Evolutionary conservation across 129 eudicot species (phyloP).

Genomic region (Rutidosis leptorrhynchoides): DNA sequence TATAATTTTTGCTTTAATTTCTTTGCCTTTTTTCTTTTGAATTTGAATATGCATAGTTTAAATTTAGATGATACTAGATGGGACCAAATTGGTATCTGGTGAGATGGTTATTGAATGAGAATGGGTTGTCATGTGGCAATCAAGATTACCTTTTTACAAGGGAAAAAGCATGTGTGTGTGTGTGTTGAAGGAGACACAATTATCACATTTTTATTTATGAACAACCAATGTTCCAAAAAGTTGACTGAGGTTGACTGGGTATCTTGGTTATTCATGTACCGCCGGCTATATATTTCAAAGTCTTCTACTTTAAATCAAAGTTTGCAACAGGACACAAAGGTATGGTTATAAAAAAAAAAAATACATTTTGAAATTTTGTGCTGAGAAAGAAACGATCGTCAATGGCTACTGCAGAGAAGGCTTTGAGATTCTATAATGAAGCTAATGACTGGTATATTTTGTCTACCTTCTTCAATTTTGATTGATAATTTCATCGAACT

Average conservation of each 20-base stretch:
- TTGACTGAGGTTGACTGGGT: slow-evolving; percentile 23
- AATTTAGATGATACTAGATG: slow-evolving; percentile 18
- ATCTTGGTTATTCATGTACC: slow-evolving; percentile 6
- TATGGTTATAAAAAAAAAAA: slow-evolving; percentile 9
- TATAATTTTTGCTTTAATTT: slow-evolving; percentile 14
- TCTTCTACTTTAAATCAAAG: slow-evolving; percentile 15
- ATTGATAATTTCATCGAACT: not conserved
- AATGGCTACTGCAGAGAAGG: slow-evolving; percentile 62
- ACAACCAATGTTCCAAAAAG: slow-evolving; percentile 31
- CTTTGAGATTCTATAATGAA: slow-evolving; percentile 48
- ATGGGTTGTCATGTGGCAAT: slow-evolving; percentile 35
- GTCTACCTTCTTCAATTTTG: not conserved
- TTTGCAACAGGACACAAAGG: slow-evolving; percentile 6
- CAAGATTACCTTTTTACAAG: slow-evolving; percentile 35
- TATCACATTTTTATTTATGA: slow-evolving; percentile 24
- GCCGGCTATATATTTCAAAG: slow-evolving; percentile 14
- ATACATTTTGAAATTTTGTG: slow-evolving; percentile 17
- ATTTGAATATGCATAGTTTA: slow-evolving; percentile 16
- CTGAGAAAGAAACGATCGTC: slow-evolving; percentile 16
- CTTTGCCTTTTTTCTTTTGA: slow-evolving; percentile 15
- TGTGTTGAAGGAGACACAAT: slow-evolving; percentile 24
- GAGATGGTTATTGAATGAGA: slow-evolving; percentile 30
- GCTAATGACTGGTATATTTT: slow-evolving; percentile 59
- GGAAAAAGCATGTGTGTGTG: no score
- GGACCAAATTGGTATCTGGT: slow-evolving; percentile 28